Base-by-base conservation (phyloP, 306 rosid genomes). In the Carpinus fangiana region DNA sequence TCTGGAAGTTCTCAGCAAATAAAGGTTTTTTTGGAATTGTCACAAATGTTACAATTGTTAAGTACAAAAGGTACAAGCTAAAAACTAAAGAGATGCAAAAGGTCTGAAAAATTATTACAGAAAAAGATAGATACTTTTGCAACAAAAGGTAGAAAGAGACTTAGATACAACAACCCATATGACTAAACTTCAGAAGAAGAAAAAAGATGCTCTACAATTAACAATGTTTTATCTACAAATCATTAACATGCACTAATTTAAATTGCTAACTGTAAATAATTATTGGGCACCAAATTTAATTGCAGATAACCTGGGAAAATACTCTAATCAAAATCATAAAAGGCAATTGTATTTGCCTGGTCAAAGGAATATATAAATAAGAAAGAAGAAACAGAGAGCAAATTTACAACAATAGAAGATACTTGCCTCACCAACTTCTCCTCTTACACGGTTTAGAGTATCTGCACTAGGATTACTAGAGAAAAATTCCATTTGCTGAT, bases 371-470 rank as follows among this genome's bases (percentile, higher is more conserved):
- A n/a, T 20, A 55, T n/a, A 55, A 65, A 82, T 34, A 26, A 60
- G 80, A 78, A 55, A 73, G 46, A 80, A 71, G 79, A 73, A 66
- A 55, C 52, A 12, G 46, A 65, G 43, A 61, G 12, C 51, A 74
- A 56, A 54, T 12, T 20, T 70, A 70, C 61, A 43, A 16, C 31
- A 67, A 67, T 14, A 26, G 56, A 81, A n/a, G 75, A 77, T 31
- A 92, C 93, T 92, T 90, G 89, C 99, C 99, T 96, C 99, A 18
- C 91, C 85, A 79, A 96, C 99, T 89, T 96, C 99, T 12, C 97
- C 89, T 84, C 97, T 89, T 73, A 93, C 94, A 55, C 98, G 97
- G 76, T 69, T 96, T 78, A 93, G 98, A 43, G 99, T 87, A 88
- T 96, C 99, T 2, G 86, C 93, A 73, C 86, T 89, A 11, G 96